Evolutionary conservation across 768 basidiomycete genomes (phyloP), one percentile per base, ranked within the genome.

Genomic region (Daedaleopsis nitida): DNA sequence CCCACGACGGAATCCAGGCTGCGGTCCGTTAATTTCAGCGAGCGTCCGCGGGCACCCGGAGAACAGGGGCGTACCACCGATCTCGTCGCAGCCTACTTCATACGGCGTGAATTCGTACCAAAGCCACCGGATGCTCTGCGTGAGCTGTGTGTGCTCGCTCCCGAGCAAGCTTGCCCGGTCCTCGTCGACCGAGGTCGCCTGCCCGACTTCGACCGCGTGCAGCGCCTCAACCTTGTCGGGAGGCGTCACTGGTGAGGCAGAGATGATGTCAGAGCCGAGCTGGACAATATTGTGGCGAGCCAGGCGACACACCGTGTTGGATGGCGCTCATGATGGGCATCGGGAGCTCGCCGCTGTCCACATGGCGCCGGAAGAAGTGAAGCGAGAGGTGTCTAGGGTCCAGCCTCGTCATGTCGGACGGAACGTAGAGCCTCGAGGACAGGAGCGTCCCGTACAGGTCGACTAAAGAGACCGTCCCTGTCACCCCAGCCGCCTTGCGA

Each of bases 21-120:
- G 19, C 1, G 32, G 8, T 32, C 5, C 37, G 5, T 3, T 32
- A 16, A 12, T 57, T 5, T 49, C 34, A 32, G 11, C 52, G 27
- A 21, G 11, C 27, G 45, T 55, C 9, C 44, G 1, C 19, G 23
- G 27, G 10, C 3, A 13, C 35, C 2, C 14, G 3, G 3, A 24
- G 7, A 8, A 24, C 21, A 8, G 17, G 50, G 11, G 24, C 62
- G 24, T 49, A 70, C 69, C 69, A 14, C 69, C 69, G 21, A 70
- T 52, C 35, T 70, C 69, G 35, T 70, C 69, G 37, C 69, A 70
- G 6, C 69, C 69, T 17, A 70, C 58, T 47, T 70, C 69, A 48
- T 67, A 70, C 0, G 68, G 69, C 17, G 68, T 69, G 49, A 70
- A 69, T 55, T 70, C 69, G 45, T 70, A 70, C 69, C 69, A 70